Evolutionary conservation across 805 yeast genomes (phyloP).

Genomic region (Yamadazyma kitorensis): DNA sequence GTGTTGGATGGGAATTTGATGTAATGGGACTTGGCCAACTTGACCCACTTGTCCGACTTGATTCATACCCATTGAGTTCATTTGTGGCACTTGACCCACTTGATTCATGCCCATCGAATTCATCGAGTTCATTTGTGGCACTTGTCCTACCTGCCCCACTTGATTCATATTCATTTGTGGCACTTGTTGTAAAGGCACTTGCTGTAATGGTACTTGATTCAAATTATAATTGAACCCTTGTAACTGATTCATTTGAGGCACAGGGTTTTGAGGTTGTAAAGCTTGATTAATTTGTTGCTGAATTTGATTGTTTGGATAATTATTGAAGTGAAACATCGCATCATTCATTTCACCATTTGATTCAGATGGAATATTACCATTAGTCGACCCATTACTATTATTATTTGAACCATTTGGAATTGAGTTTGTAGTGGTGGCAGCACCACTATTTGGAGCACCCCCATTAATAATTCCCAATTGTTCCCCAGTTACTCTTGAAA

Average conservation of each 20-base stretch:
- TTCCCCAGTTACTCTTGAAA: no score
- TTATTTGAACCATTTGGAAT: background rate
- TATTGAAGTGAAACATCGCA: constrained; percentile 8
- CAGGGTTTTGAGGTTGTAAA: constrained; percentile 13
- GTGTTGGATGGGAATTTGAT: constrained; percentile 9
- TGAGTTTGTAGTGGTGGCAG: background rate
- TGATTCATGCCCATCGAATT: constrained; percentile 3
- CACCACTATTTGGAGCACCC: no score
- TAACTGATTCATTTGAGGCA: constrained; percentile 18
- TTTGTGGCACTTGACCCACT: constrained; percentile 10
- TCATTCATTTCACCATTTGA: constrained; percentile 4
- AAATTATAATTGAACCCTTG: constrained; percentile 22
- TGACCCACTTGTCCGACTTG: constrained; percentile 5
- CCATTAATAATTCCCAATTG: no score
- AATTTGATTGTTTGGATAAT: constrained; percentile 9
- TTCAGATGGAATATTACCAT: background rate
- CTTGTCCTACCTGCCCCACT: constrained; percentile 9
- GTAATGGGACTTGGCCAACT: constrained; percentile 6
- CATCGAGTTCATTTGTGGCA: constrained; percentile 3
- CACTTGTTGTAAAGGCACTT: constrained; percentile 4
- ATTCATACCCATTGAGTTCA: constrained; percentile 1
- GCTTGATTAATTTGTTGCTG: constrained; percentile 16
- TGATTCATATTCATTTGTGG: background rate
- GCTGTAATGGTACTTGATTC: constrained; percentile 15
- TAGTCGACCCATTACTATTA: background rate